phyloP scores from a whole-genome alignment of 768 basidiomycete genomes.

The Udeniomyces megalosporus region DNA sequence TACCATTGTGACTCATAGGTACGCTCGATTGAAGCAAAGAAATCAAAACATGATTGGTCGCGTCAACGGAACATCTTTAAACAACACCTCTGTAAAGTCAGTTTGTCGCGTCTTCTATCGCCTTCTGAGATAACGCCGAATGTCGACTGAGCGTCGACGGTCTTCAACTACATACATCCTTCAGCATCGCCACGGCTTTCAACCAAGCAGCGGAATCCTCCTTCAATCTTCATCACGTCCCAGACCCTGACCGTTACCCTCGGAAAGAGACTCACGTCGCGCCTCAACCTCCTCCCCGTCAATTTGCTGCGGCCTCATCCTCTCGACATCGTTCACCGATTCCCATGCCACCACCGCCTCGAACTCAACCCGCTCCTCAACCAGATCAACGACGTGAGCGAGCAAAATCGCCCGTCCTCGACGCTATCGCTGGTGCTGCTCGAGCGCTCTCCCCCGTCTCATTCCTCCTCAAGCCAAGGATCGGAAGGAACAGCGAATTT shows the following conservation, averaged over 20 bases:
- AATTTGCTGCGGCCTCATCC: slow-evolving; percentile 33
- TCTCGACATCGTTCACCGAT: slow-evolving; percentile 15
- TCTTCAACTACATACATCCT: not conserved
- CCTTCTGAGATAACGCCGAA: too few relatives aligned
- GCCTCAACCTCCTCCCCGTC: slow-evolving; percentile 44
- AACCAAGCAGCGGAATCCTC: slow-evolving; percentile 4
- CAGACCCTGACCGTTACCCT: slow-evolving; percentile 1
- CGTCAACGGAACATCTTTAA: slow-evolving; percentile 8
- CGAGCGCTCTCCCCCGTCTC: slow-evolving; percentile 7
- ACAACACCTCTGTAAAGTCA: slow-evolving; percentile 16
- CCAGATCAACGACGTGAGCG: slow-evolving; percentile 1
- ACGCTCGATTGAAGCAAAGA: slow-evolving; percentile 7
- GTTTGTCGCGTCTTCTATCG: not conserved
- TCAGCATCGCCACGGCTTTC: slow-evolving; percentile 13
- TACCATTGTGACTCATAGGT: not conserved
- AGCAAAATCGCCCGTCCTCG: slow-evolving; percentile 3
- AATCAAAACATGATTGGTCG: slow-evolving; percentile 3
- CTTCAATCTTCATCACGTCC: not conserved
- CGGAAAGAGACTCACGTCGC: slow-evolving; percentile 37
- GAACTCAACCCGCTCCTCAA: slow-evolving; percentile 3
- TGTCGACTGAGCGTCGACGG: too few relatives aligned
- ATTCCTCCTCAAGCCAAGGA: slow-evolving; percentile 9
- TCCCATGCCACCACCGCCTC: slow-evolving; percentile 14
- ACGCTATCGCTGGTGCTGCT: slow-evolving; percentile 8
- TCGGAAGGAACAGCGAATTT: slow-evolving; percentile 1